These are phyloP conservation scores for Brassica napus DNA, from an alignment of 345 rosid species.

Conservation along the genomic window DNA sequence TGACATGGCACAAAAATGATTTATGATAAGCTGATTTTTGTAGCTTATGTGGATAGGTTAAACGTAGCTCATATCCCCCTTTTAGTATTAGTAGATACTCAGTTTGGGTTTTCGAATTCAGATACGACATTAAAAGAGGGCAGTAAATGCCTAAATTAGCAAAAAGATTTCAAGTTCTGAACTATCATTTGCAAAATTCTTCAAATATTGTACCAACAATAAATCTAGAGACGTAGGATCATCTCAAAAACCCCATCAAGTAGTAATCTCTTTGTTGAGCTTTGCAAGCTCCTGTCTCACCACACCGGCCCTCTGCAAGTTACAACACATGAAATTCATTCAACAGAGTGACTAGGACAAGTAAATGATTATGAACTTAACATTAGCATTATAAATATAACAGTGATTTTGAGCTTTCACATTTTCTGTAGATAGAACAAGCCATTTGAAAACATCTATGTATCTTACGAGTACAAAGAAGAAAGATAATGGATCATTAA, in stretches of 20 bases:
- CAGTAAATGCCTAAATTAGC: background rate
- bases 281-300: slow-evolving; percentile 53
- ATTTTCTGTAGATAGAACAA: too few species aligned
- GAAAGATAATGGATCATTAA: too few species aligned
- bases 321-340: background rate
- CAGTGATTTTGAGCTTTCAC: too few species aligned
- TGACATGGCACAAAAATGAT: too few species aligned
- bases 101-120: background rate
- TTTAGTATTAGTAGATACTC: too few species aligned
- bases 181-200: slow-evolving; percentile 13
- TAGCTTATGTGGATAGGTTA: too few species aligned
- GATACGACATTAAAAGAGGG: background rate
- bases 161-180: background rate
- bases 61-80: too few species aligned
- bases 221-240: background rate
- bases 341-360: background rate
- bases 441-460: too few species aligned
- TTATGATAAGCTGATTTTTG: too few species aligned
- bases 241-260: background rate
- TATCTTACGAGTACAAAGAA: too few species aligned
- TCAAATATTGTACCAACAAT: background rate
- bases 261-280: slow-evolving; percentile 41
- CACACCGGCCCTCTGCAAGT: slow-evolving; percentile 45
- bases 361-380: background rate
- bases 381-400: too few species aligned